Conservation (phyloP, 2,329 filamentous ascomycete species). For the Nigrospora osmanthi region DNA sequence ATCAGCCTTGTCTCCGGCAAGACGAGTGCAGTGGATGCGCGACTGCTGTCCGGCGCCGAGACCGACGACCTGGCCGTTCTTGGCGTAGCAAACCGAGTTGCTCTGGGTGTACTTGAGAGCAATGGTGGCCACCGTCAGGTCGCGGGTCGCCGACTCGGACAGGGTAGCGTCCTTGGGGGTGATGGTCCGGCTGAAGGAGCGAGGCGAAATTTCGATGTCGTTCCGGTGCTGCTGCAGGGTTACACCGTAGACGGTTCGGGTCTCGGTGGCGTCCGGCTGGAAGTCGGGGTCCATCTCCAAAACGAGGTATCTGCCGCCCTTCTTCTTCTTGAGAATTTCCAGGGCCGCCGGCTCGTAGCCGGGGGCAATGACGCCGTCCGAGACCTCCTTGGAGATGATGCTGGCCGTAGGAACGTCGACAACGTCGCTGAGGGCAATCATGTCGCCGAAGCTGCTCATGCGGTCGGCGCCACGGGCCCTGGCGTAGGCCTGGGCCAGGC, state of each 20-base stretch:
- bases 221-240: conserved; percentile 88
- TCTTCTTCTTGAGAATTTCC: conserved; percentile 93
- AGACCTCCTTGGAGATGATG: conserved; percentile 97
- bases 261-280: conserved; percentile 72
- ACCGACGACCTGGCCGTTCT: conserved; percentile 88
- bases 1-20: conserved; percentile 96
- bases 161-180: conserved; percentile 76
- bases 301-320: conserved; percentile 93
- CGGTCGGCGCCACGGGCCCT: conserved; percentile 92
- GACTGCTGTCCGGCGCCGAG: conserved; percentile 95
- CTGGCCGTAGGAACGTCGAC: conserved; percentile 91
- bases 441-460: conserved; percentile 97
- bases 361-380: conserved; percentile 91
- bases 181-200: conserved; percentile 79
- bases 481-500: conserved; percentile 88
- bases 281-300: conserved; percentile 90
- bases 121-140: conserved; percentile 92
- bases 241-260: conserved; percentile 83
- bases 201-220: conserved; percentile 76
- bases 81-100: conserved; percentile 96
- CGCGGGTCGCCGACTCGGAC: conserved; percentile 74
- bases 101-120: conserved; percentile 98
- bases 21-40: conserved; percentile 94
- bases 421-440: conserved; percentile 85
- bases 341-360: conserved; percentile 79